Evolutionary conservation across 805 yeast species (phyloP), one percentile per base, ranked within the genome.

Genomic region (Ogataea ganodermae): DNA sequence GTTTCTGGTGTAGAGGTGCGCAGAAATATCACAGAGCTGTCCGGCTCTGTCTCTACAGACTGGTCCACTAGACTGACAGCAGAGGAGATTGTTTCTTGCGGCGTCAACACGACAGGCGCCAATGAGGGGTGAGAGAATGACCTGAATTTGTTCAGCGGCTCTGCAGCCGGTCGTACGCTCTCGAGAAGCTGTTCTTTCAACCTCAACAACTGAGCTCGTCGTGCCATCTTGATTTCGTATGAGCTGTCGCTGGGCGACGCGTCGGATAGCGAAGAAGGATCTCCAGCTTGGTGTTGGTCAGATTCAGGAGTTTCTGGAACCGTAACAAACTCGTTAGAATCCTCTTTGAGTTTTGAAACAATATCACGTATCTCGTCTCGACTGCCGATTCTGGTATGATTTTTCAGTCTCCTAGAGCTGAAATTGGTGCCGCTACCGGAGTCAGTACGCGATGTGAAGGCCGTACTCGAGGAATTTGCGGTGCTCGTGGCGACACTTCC

Each of bases 181-280:
- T 42, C 45, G 16, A 42, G 17, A 13, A 42, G 24, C 39, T 42
- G 45, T 32, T 42, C 39, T 18, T 42, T 42, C 23, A 42, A 33
- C 32, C 18, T 31, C 33, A 33, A 18, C 32, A 42, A 26, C 16
- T 42, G 45, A 2, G 28, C 32, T 42, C 39, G 23, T 26, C 45
- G 38, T 4, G 37, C 35, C 45, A 42, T 31, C 14, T 18, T 31
- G 18, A 26, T 14, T 17, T 35, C 45, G 21, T 22, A 31, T 16
- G 44, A 40, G 21, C 28, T 30, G 20, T 38, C 32, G 16, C 33
- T 16, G 14, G 24, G 24, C 6, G 24, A 22, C 6, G 14, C 33
- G 16, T 30, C 33, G 5, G 33, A 30, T 9, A 17, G 10, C 22
- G 31, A 26, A 22, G 28, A 21, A 10, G 28, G 4, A n/a, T 37